Evolutionary conservation across 2,329 filamentous ascomycete species (phyloP).

Genomic region (Fusarium tjaetaba): DNA sequence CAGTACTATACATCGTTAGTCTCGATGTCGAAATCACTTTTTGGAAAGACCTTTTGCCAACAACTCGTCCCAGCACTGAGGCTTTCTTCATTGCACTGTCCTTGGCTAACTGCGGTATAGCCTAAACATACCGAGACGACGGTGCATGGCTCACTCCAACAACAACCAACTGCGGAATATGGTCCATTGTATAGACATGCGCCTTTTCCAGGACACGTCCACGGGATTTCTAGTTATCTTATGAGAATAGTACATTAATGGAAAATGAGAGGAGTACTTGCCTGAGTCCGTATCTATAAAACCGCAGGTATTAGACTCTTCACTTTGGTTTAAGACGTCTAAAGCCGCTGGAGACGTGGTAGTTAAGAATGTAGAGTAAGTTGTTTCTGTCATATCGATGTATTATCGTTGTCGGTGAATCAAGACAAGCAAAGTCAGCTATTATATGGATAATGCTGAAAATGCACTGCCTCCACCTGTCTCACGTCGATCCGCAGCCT

Average conservation of each 20-base stretch:
- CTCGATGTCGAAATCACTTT: too few species aligned
- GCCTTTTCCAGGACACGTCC: background rate
- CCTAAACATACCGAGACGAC: background rate
- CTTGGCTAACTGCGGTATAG: background rate
- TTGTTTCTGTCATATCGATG: background rate
- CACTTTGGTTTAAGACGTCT: background rate
- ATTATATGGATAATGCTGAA: background rate
- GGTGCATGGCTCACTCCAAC: background rate
- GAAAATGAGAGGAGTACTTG: background rate
- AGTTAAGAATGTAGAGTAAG: background rate
- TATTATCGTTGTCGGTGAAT: background rate
- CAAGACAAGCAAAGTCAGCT: background rate
- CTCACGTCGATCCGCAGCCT: background rate
- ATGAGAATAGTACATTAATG: accelerated
- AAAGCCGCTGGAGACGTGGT: background rate
- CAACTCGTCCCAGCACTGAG: background rate
- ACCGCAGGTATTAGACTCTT: background rate
- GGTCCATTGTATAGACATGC: background rate
- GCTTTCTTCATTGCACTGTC: background rate
- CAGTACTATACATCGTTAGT: background rate
- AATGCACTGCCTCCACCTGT: background rate
- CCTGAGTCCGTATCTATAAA: background rate
- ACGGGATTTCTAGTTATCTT: background rate
- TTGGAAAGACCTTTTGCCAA: background rate
- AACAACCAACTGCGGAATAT: background rate